Percentiles rank a stretch among this genome's conserved stretches.
Evolutionary conservation across 2,329 filamentous ascomycete species (phyloP).

Genomic region (Bipolaris victoriae): DNA sequence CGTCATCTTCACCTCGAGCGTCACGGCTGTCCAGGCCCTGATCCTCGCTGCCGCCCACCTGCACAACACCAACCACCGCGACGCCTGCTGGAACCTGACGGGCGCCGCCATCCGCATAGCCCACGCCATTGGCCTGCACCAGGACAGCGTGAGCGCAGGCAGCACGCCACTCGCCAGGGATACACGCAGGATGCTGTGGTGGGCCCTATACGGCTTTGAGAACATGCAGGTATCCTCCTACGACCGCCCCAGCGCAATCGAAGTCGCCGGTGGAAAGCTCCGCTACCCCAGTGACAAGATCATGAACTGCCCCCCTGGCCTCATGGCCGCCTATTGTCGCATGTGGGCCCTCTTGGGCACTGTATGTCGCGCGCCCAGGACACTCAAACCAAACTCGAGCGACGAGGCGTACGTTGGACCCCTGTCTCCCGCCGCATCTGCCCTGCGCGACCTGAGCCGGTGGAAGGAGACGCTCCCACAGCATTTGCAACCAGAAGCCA

Average conservation of each 20-base stretch:
- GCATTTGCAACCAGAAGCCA: constrained; percentile 45
- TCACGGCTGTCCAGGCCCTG: constrained; percentile 52
- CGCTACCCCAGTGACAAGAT: constrained; percentile 47
- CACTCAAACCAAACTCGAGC: constrained; percentile 30
- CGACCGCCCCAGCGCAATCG: constrained; percentile 54
- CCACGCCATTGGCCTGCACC: constrained; percentile 54
- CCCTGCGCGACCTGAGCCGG: constrained; percentile 49
- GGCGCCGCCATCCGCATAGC: constrained; percentile 53
- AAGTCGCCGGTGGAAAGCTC: constrained; percentile 46
- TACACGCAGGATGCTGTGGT: constrained; percentile 60
- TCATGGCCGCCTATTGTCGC: constrained; percentile 48
- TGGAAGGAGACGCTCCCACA: constrained; percentile 50
- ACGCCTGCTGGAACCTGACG: constrained; percentile 54
- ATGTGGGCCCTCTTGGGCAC: constrained; percentile 48
- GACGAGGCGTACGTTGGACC: constrained; percentile 50
- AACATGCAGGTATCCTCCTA: constrained; percentile 54
- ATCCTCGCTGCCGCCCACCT: constrained; percentile 53
- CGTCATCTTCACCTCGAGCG: constrained; percentile 53
- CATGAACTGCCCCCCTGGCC: constrained; percentile 48
- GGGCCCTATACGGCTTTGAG: constrained; percentile 58
- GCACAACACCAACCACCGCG: constrained; percentile 55
- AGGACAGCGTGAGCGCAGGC: constrained; percentile 47
- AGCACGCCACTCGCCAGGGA: constrained; percentile 50
- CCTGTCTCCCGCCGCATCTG: constrained; percentile 47
- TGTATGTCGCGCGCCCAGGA: constrained; percentile 49